Base-by-base conservation (phyloP, 495 filamentous ascomycete species). In the Massariosphaeria phaeospora region DNA sequence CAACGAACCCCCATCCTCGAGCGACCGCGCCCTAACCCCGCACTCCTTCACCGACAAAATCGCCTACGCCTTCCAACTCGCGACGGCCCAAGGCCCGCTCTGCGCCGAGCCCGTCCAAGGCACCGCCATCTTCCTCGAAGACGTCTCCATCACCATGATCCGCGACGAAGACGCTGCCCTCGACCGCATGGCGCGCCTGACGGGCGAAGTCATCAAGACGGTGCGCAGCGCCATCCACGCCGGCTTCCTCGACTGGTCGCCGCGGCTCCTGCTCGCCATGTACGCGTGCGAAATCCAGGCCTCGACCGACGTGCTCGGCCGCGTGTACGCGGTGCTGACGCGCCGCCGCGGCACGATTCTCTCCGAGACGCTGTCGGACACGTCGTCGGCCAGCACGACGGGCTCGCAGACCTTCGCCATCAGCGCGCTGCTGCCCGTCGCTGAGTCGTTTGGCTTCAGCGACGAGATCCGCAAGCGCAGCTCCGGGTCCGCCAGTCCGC, bases 261-360 rank as follows among this genome's bases (percentile, higher is more conserved):
- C 94, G 0, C 81, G 93, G 1, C 76, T 98, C 25, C 78, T 97
- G 75, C 82, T 96, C 43, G 91, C 93, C n/a, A 96, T 96, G 89
- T 98, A 98, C 73, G 89, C 84, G 48, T 91, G 89, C 67, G 91
- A 96, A 65, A 96, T 98, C 62, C 94, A 97, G 77, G 89, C 91
- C 44, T 89, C 87, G 33, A 89, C 90, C 65, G 91, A 96, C 72
- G 93, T 96, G 52, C 83, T 98, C 13, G 93, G 93, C 26, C 84
- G 88, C 42, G 93, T 96, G 41, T 97, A 98, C 75, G 86, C 83
- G 54, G 90, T 95, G 5, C 84, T 98, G 13, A 95, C 89, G 29
- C 84, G 89, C 2, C 89, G 94, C 12, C 85, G 91, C 27, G 93
- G 94, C 27, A 84, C 83, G 41, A 94, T 97, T 33, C 81, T 91